A percentile compares a stretch with the other conserved stretches of the same genome.
These are phyloP conservation scores for Beauveria sp. DNA, from an alignment of 2,329 filamentous ascomycete genomes.

Conservation along the genomic window DNA sequence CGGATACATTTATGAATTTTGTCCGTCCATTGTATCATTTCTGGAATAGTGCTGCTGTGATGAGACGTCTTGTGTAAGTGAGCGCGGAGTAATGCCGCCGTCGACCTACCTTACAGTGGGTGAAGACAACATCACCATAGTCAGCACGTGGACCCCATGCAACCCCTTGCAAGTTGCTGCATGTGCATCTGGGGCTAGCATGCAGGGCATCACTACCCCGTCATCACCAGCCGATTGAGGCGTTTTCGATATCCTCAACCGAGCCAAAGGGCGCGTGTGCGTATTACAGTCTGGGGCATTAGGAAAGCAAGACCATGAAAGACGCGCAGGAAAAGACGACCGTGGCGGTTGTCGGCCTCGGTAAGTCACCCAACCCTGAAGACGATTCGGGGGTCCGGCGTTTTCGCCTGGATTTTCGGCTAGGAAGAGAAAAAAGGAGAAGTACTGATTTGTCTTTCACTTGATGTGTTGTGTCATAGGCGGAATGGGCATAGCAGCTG, in stretches of 20 bases:
- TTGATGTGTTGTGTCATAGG: background rate
- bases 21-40: background rate
- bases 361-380: background rate
- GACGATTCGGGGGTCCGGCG: background rate
- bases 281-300: too few species aligned
- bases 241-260: too few species aligned
- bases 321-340: background rate
- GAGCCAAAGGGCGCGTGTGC: too few species aligned
- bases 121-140: too few species aligned
- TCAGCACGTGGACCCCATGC: background rate
- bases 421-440: background rate
- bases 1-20: background rate
- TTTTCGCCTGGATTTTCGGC: background rate
- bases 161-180: background rate
- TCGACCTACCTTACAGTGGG: too few species aligned
- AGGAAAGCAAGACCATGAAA: background rate
- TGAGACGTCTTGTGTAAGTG: too few species aligned
- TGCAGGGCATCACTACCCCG: background rate
- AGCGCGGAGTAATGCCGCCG: background rate
- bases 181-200: background rate
- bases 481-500: constrained; percentile 4
- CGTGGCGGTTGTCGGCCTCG: constrained; percentile 5
- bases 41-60: background rate
- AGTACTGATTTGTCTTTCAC: background rate
- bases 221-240: background rate